These are phyloP conservation scores for Sporisorium reilianum DNA, from an alignment of 1,284 basidiomycete species.

Conservation along the genomic window DNA sequence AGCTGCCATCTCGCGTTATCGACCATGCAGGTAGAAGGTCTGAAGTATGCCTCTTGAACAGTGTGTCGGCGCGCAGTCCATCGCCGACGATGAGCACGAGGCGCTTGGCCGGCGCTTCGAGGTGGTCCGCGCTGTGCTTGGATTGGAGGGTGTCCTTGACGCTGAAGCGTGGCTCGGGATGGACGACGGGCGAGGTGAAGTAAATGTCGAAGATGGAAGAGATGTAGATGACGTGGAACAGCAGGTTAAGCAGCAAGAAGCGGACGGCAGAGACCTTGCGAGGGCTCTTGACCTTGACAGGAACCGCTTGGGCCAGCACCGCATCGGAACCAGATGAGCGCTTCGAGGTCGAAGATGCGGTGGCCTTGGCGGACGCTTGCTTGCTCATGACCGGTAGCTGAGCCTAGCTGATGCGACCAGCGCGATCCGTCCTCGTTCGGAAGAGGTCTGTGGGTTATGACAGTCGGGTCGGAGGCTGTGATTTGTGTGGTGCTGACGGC, in stretches of 20 bases:
- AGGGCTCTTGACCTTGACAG: slow-evolving; percentile 9
- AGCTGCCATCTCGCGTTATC: slow-evolving; percentile 10
- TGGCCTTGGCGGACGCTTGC: neutral
- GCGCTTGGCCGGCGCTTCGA: slow-evolving; percentile 75
- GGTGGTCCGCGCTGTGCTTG: neutral
- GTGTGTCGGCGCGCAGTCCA: slow-evolving; percentile 81
- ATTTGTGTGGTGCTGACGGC: neutral
- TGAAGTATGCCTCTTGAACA: slow-evolving; percentile 73
- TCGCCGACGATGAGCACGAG: slow-evolving; percentile 84
- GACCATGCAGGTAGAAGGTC: slow-evolving; percentile 47
- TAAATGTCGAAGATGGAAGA: slow-evolving; percentile 83
- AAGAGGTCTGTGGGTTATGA: too few species aligned
- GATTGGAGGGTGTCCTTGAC: slow-evolving; percentile 20
- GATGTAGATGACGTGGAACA: slow-evolving; percentile 61
- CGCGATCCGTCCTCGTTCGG: neutral
- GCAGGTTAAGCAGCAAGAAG: slow-evolving; percentile 72
- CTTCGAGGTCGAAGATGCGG: slow-evolving; percentile 1
- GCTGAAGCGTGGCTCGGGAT: slow-evolving; percentile 57
- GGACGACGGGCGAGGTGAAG: slow-evolving; percentile 75
- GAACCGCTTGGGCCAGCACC: neutral
- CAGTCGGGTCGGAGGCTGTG: neutral
- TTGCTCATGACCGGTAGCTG: slow-evolving; percentile 13
- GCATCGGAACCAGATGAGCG: slow-evolving; percentile 2
- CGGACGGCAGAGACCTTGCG: slow-evolving; percentile 72
- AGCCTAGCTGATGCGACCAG: neutral